Conservation (phyloP, 805 yeast species). For the Metschnikowia proteae region DNA sequence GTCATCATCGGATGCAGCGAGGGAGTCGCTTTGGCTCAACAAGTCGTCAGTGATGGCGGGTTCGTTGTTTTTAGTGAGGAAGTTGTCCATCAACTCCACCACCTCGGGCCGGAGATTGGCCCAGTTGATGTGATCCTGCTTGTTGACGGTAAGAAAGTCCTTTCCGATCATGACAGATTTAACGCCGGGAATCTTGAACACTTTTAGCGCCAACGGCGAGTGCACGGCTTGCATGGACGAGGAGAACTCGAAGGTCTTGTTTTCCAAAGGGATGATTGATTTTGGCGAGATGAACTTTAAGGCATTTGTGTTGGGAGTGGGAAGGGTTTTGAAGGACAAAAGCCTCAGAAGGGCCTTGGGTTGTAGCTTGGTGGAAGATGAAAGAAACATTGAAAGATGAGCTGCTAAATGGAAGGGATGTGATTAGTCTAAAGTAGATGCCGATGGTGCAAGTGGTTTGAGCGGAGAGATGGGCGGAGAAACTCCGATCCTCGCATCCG, state of each 20-base stretch:
- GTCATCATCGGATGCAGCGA: constrained; percentile 49
- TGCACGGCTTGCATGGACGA: constrained; percentile 50
- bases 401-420: background rate
- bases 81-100: constrained; percentile 57
- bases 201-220: constrained; percentile 60
- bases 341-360: constrained; percentile 16
- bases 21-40: constrained; percentile 36
- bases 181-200: constrained; percentile 63
- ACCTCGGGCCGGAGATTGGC: constrained; percentile 51
- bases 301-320: constrained; percentile 77
- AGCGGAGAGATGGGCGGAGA: background rate
- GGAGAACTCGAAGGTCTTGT: constrained; percentile 50
- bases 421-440: background rate
- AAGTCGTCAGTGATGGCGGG: constrained; percentile 41
- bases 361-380: background rate
- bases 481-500: constrained; percentile 18
- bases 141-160: constrained; percentile 70
- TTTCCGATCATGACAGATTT: constrained; percentile 69
- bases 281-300: constrained; percentile 58
- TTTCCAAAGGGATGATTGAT: constrained; percentile 44
- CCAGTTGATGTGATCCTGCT: constrained; percentile 62
- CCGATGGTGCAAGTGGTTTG: background rate
- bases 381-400: background rate
- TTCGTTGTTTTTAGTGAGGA: constrained; percentile 34
- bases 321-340: constrained; percentile 42